Conservation (phyloP, 1,284 basidiomycete species). For the Marasmius tenuissimus region DNA sequence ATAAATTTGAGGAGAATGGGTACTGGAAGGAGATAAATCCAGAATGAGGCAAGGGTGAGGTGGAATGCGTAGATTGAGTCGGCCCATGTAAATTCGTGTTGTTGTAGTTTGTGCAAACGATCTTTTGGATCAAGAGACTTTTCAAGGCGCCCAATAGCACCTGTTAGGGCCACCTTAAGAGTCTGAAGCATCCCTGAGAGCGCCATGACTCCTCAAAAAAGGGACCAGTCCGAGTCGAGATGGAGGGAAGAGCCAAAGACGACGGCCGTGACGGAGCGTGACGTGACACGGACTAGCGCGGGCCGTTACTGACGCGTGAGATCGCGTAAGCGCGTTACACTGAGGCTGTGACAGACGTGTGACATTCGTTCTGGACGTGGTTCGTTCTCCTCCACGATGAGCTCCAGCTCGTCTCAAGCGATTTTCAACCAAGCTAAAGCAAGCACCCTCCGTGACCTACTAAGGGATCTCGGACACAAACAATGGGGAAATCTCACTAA, state of each 20-base stretch:
- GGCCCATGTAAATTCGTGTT: slow-evolving; percentile 58
- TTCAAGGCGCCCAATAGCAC: slow-evolving; percentile 70
- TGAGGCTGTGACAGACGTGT: background rate
- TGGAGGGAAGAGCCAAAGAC: background rate
- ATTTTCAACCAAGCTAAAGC: background rate
- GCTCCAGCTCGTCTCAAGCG: background rate
- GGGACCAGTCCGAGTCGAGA: background rate
- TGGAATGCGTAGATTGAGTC: slow-evolving; percentile 70
- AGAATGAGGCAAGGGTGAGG: slow-evolving; percentile 67
- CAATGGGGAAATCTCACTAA: background rate
- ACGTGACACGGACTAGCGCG: background rate
- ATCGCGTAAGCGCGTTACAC: background rate
- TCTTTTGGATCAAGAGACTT: slow-evolving; percentile 72
- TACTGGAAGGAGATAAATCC: slow-evolving; percentile 75
- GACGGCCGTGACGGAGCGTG: background rate
- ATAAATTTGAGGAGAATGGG: slow-evolving; percentile 76
- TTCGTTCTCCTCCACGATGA: background rate
- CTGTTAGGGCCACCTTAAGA: slow-evolving; percentile 52
- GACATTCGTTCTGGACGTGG: background rate
- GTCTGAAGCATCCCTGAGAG: background rate
- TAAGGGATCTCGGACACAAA: background rate
- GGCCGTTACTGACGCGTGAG: background rate
- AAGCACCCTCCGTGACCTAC: background rate
- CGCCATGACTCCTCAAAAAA: background rate
- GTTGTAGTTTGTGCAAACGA: slow-evolving; percentile 62